Evolutionary conservation across 225 moss, liverwort and hornwort genomes (phyloP).

Genomic region (Polytrichum formosum): DNA sequence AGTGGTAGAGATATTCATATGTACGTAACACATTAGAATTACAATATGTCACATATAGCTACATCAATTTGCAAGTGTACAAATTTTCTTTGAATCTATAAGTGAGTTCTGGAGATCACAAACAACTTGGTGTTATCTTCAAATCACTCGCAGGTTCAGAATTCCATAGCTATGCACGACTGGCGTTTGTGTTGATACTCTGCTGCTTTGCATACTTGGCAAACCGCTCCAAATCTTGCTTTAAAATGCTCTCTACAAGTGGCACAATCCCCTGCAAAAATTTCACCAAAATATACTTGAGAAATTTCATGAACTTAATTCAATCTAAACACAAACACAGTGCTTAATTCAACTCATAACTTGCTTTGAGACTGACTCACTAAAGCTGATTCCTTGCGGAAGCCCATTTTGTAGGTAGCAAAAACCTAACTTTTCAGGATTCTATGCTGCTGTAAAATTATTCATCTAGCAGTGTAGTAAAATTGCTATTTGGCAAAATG

Average conservation of each 20-base stretch:
- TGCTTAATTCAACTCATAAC: too few relatives aligned
- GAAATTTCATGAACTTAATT: background rate
- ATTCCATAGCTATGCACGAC: conserved; percentile 18
- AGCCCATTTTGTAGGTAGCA: too few relatives aligned
- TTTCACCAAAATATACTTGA: background rate
- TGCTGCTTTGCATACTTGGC: conserved; percentile 66
- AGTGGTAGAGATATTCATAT: too few relatives aligned
- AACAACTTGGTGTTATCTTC: too few relatives aligned
- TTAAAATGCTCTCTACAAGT: conserved; percentile 54
- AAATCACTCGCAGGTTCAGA: conserved; percentile 1
- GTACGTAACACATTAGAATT: conserved; percentile 4
- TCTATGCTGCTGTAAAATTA: too few relatives aligned
- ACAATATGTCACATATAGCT: conserved; percentile 29
- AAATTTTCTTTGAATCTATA: conserved; percentile 2
- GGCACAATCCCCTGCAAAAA: conserved; percentile 65
- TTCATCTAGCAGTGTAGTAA: too few relatives aligned
- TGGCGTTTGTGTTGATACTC: conserved; percentile 22
- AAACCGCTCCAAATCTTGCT: conserved; percentile 79
- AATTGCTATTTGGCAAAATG: too few relatives aligned
- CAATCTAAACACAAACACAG: background rate
- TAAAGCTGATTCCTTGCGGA: too few relatives aligned
- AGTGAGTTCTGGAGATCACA: background rate
- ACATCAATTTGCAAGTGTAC: conserved; percentile 12
- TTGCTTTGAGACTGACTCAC: too few relatives aligned
- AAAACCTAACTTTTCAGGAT: too few relatives aligned